Percentiles rank a stretch among this genome's conserved stretches.
Conservation (phyloP, 345 rosid species). For the Rhizophora apiculata region DNA sequence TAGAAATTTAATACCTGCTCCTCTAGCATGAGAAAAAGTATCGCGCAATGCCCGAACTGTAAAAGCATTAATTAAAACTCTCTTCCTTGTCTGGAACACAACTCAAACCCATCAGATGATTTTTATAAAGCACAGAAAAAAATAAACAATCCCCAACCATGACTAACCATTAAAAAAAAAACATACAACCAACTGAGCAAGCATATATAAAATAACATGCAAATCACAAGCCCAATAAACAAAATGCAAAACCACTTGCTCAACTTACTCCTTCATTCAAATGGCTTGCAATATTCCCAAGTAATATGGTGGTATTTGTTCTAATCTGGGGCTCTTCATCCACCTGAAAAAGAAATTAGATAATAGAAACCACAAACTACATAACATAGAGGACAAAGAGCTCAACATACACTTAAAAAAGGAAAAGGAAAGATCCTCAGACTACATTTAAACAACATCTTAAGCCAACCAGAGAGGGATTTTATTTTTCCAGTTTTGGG, state of each 20-base stretch:
- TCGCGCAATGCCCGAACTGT: conserved; percentile 98
- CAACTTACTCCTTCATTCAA: conserved; percentile 86
- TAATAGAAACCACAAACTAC: conserved; percentile 12
- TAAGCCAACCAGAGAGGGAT: not conserved
- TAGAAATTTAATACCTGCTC: conserved; percentile 67
- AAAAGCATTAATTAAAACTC: conserved; percentile 96
- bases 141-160: not conserved
- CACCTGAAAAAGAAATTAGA: conserved; percentile 49
- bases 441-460: not conserved
- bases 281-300: conserved; percentile 87
- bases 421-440: conserved; percentile 1
- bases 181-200: not conserved
- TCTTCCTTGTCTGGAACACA: conserved; percentile 74
- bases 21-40: conserved; percentile 96
- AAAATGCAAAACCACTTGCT: conserved; percentile 8
- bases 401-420: not conserved
- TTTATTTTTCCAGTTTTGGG: too few relatives aligned
- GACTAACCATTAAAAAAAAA: not conserved
- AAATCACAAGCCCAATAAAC: conserved; percentile 10
- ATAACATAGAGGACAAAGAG: not conserved
- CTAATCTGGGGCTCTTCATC: conserved; percentile 99
- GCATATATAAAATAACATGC: conserved; percentile 7
- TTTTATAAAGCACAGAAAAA: conserved; percentile 12
- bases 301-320: conserved; percentile 96
- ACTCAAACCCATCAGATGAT: conserved; percentile 14